Conservation (phyloP, 208 protist genomes). For the Herpetomonas tarakana region DNA sequence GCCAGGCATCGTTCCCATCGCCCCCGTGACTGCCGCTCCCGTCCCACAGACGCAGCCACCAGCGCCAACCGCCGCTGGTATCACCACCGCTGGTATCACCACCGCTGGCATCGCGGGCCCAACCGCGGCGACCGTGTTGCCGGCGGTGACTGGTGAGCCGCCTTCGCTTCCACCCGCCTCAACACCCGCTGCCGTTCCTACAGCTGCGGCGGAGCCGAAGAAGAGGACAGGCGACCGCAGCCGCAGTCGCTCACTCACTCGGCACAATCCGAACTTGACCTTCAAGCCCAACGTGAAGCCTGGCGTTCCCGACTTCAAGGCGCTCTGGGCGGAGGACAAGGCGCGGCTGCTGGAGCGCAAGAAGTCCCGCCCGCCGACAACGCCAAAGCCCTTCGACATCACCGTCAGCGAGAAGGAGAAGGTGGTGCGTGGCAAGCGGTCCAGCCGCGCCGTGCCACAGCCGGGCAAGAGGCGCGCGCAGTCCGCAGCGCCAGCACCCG, state of each 20-base stretch:
- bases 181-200: neutral
- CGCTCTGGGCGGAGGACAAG: constrained; percentile 61
- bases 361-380: constrained; percentile 33
- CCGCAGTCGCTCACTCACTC: constrained; percentile 3
- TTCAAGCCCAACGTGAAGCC: constrained; percentile 73
- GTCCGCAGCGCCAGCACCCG: neutral
- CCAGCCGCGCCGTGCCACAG: constrained; percentile 11
- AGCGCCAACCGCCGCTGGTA: constrained; percentile 1
- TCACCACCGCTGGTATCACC: constrained; percentile 4
- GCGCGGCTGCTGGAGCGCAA: constrained; percentile 42
- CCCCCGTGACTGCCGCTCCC: neutral
- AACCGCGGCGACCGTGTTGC: neutral
- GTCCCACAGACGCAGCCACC: constrained; percentile 1
- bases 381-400: constrained; percentile 53
- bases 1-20: constrained; percentile 13
- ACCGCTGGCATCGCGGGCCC: constrained; percentile 2
- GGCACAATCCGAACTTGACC: constrained; percentile 56
- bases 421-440: constrained; percentile 19
- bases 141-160: constrained; percentile 5
- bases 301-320: constrained; percentile 77
- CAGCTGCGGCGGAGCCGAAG: neutral
- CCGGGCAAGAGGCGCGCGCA: neutral
- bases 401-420: constrained; percentile 29
- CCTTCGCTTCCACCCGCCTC: constrained; percentile 1
- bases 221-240: constrained; percentile 6